Base-by-base conservation (phyloP, 2,329 filamentous ascomycete genomes). In the Apiospora sp. region DNA sequence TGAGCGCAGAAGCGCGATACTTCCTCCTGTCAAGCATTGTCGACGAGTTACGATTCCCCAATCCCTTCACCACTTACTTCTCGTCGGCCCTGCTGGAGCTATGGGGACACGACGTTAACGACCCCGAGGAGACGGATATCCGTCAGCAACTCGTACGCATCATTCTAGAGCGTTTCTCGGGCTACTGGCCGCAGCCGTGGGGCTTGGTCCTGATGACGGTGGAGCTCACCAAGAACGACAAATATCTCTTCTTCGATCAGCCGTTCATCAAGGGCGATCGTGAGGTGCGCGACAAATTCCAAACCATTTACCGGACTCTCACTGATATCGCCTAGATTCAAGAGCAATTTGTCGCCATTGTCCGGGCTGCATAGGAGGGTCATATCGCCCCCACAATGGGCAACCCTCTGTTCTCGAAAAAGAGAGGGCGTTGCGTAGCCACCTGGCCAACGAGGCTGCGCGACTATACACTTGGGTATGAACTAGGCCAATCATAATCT, bases 101-200 rank as follows among this genome's bases (percentile, higher is more conserved):
- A 51, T 98, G 98, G 82, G 94, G 92, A 27, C 90, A 90, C 75
- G 93, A 96, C 84, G 86, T 88, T 79, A 88, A 83, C 80, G 92
- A 92, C 77, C 91, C 93, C 22, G 93, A 96, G 79, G 94, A 96
- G 78, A 88, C 88, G 1, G 93, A 95, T 75, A 92, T 98, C 68
- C 93, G 96, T 48, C 93, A 98, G 84, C 94, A 97, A 81, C 96
- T 99, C 73, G 94, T 94, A 70, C 91, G 96, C 67, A 91, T 98
- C 34, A 86, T 99, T 67, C 87, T 98, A 49, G 96, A 99, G 86
- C 91, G 96, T 68, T 86, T 98, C 67, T 90, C 97, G 73, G 93
- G 94, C 30, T 94, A 94, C 81, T 94, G 95, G 84, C 96, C 96
- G 70, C 96, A 98, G 81, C 96, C 97, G 24, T 98, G 96, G 96